These are phyloP conservation scores for Nakaseomyces kungkrabaensis DNA, from an alignment of 1,139 yeast genomes.

Conservation along the genomic window DNA sequence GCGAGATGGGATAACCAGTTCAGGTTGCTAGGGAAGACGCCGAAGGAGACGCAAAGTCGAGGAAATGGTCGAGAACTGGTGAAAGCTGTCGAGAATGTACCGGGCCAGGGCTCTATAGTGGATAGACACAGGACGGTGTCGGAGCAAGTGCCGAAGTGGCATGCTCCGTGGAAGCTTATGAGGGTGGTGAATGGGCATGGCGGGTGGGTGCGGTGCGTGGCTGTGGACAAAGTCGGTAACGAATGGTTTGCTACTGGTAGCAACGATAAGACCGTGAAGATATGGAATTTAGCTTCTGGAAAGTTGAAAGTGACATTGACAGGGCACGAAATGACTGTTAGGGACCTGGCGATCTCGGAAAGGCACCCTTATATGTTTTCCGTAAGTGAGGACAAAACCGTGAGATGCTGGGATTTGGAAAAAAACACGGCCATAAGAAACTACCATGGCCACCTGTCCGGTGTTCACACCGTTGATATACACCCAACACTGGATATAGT, in stretches of 20 bases:
- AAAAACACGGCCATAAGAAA: conserved; percentile 72
- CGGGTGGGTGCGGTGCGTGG: conserved; percentile 82
- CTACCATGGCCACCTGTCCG: conserved; percentile 90
- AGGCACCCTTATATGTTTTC: conserved; percentile 83
- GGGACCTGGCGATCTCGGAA: conserved; percentile 63
- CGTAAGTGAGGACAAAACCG: conserved; percentile 88
- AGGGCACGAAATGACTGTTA: conserved; percentile 85
- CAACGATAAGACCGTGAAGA: conserved; percentile 75
- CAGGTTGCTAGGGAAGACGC: conserved; percentile 8
- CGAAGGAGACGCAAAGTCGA: background rate
- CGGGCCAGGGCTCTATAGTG: conserved; percentile 11
- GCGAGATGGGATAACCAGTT: conserved; percentile 27
- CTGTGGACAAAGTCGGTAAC: conserved; percentile 71
- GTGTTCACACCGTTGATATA: conserved; percentile 70
- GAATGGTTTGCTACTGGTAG: conserved; percentile 91
- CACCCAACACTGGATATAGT: conserved; percentile 83
- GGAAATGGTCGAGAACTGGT: background rate
- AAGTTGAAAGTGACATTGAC: conserved; percentile 64
- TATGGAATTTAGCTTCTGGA: conserved; percentile 83
- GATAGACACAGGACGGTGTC: conserved; percentile 17
- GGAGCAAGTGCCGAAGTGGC: conserved; percentile 36
- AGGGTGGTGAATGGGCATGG: conserved; percentile 80
- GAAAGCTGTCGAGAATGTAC: background rate
- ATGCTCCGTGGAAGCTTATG: conserved; percentile 60
- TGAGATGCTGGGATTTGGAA: conserved; percentile 96